Evolutionary conservation across 768 basidiomycete genomes (phyloP).

Genomic region (Inosperma sp.): DNA sequence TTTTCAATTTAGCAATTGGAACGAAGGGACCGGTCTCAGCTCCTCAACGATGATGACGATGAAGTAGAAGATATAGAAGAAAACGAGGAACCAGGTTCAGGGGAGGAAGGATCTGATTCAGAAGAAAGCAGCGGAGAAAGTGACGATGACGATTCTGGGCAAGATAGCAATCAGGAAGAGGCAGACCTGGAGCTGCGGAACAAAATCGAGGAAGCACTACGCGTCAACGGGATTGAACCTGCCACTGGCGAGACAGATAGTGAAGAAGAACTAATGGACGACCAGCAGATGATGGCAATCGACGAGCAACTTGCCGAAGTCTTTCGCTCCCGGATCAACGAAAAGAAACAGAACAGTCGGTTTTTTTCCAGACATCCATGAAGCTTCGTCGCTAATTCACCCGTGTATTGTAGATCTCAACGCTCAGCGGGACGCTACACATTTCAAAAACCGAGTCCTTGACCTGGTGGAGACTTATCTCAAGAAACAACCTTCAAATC

Average conservation of each 20-base stretch:
- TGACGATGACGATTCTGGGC: conserved; percentile 30
- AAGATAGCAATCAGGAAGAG: conserved; percentile 39
- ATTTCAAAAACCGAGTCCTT: conserved; percentile 94
- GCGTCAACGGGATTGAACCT: conserved; percentile 53
- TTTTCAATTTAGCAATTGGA: conserved; percentile 69
- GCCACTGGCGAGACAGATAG: conserved; percentile 55
- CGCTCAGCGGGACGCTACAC: conserved; percentile 82
- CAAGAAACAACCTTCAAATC: conserved; percentile 72
- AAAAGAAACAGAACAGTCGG: conserved; percentile 64
- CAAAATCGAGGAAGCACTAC: conserved; percentile 61
- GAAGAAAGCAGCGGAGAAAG: conserved; percentile 34
- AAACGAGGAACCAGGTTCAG: conserved; percentile 31
- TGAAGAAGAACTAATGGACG: conserved; percentile 77
- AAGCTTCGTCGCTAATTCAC: neutral
- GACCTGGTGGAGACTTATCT: conserved; percentile 89
- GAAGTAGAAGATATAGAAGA: conserved; percentile 36
- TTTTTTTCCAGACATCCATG: neutral
- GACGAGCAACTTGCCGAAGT: conserved; percentile 89
- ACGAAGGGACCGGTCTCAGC: conserved; percentile 55
- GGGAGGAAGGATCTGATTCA: conserved; percentile 35
- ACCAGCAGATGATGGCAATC: conserved; percentile 97
- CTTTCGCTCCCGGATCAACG: conserved; percentile 65
- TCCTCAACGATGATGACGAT: conserved; percentile 42
- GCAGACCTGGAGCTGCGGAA: conserved; percentile 60
- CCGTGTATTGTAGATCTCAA: conserved; percentile 44